Evolutionary conservation across 345 rosid genomes (phyloP).

Genomic region (Ceriops decandra): DNA sequence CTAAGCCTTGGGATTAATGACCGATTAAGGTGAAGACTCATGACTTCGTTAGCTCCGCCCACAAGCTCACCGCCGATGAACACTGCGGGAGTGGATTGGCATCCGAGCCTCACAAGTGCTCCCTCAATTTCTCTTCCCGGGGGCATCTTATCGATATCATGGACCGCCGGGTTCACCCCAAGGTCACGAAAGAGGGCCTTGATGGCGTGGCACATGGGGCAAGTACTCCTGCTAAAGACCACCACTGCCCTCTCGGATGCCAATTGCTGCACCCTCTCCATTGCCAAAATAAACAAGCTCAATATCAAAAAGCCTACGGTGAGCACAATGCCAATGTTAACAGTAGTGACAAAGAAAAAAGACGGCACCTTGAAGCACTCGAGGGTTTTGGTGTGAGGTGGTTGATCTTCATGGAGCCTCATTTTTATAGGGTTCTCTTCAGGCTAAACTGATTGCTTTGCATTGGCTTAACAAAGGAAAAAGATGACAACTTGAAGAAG

Average conservation of each 20-base stretch:
- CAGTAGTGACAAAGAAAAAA: not conserved
- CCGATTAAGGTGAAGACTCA: constrained; percentile 81
- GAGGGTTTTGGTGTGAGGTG: constrained; percentile 12
- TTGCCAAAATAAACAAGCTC: not conserved
- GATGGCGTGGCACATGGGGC: constrained; percentile 83
- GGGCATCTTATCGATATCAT: constrained; percentile 68
- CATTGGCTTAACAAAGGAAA: not conserved
- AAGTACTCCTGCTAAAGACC: constrained; percentile 74
- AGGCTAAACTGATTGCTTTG: not conserved
- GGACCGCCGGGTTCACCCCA: constrained; percentile 65
- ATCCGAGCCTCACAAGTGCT: constrained; percentile 62
- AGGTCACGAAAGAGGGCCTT: constrained; percentile 61
- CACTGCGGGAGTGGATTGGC: constrained; percentile 61
- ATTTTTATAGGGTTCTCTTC: constrained; percentile 27
- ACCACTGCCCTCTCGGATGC: constrained; percentile 79
- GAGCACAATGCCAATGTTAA: not conserved
- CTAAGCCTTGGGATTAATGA: constrained; percentile 74
- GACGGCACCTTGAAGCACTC: not conserved
- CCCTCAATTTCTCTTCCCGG: constrained; percentile 75
- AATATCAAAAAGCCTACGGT: not conserved
- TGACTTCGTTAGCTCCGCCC: constrained; percentile 81
- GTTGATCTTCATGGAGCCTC: constrained; percentile 2
- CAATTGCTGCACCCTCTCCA: constrained; percentile 63
- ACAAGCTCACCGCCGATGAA: constrained; percentile 81
- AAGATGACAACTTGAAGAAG: not conserved